Evolutionary conservation across 2,329 filamentous ascomycete species (phyloP), one percentile per base, ranked within the genome.

Genomic region (Fusarium pseudonygamai): DNA sequence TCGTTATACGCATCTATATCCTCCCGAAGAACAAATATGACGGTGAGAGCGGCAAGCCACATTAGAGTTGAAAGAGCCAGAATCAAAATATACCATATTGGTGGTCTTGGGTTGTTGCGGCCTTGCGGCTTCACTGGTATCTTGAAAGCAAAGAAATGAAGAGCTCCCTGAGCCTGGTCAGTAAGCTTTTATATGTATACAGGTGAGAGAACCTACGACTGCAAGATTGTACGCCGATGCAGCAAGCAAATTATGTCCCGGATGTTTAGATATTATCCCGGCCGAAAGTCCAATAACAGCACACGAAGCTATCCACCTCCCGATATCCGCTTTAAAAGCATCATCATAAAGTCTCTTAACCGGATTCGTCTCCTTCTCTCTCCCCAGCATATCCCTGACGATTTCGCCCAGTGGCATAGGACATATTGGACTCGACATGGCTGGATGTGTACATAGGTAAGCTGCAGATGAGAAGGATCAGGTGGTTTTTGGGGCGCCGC

Each of bases 301-400:
- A 34, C 61, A 66, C 8, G 72, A 53, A 34, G 60, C 45, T 55
- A 75, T 58, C 58, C 72, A 73, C 43, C 65, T 69, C 16, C 53
- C 72, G 11, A 72, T 57, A 11, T 72, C 72, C 15, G 69, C 72
- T n/a, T 70, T 75, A 26, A 64, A 72, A 28, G 69, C 55, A 30
- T 73, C 49, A 22, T 70, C 34, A 30, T 74, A 67, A 7, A 73
- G 72, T n/a, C 30, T 65, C 26, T 69, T 75, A 12, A 75, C 50
- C 5, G 58, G 45, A 15, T 75, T 75, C 5, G 52, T 67, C 52
- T 73, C 71, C 7, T 67, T 63, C 45, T 71, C 53, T 28, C 43
- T 73, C 10, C 65, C 52, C 4, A 60, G n/a, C 8, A 73, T 46
- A 36, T 73, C 70, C 52, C 69, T 59, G 26, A 69, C 13, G 36